Base-by-base conservation (phyloP, 805 yeast species). In the Starmera pachycereana region DNA sequence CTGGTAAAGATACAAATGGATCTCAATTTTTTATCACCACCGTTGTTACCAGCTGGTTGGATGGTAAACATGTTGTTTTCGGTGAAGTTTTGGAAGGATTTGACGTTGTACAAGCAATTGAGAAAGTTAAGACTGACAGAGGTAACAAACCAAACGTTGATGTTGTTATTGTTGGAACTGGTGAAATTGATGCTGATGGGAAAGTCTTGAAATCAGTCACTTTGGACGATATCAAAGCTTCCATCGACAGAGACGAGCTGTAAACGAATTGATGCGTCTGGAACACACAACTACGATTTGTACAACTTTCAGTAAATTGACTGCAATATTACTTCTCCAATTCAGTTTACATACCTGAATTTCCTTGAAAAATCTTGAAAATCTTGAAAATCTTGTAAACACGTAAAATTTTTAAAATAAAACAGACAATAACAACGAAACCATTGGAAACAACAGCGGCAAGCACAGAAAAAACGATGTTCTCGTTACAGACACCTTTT, bases 1-100 rank as follows among this genome's bases (percentile, higher is more conserved):
- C 87, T 29, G 90, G 90, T 49, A 74, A 58, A 46, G 69, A 81
- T 64, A 81, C 89, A 63, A 88, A 88, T 60, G 96, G 96, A 16
- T 87, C 96, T 31, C 97, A 88, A 65, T 89, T 89, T 61, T 89
- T 89, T 73, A 82, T 92, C 66, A 88, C 96, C 56, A 89, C 97
- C 25, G 96, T 83, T 18, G 72, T 75, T 30, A 86, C 96, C 41
- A 67, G 81, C 37, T 92, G 98, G 97, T 76, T 92, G 57, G 87
- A 92, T 57, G 92, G 94, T 48, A 78, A 69, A 52, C 98, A 92
- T 63, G 98, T 92, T 57, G 98, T 92, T 33, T 92, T 92, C 56
- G 98, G 98, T 49, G 86, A 87, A 66, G 96, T 92, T 41, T 43
- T 87, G 13, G 88, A 81, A 42, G 97, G 97, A 37, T 71, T 78